Evolutionary conservation across 225 moss, liverwort and hornwort genomes (phyloP).

Genomic region (Physcomitrellopsis africana): DNA sequence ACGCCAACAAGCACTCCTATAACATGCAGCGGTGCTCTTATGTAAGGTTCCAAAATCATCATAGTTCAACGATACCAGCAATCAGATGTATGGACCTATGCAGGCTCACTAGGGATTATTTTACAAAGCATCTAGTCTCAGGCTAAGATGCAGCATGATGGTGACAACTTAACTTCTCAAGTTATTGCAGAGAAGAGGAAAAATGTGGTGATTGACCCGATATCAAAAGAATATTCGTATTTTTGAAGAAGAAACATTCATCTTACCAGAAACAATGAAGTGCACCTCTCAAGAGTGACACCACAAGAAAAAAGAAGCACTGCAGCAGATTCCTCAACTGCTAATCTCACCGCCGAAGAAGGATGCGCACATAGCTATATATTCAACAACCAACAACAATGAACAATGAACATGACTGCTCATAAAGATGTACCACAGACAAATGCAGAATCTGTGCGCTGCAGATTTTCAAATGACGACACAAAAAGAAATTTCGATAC

Average conservation of each 20-base stretch:
- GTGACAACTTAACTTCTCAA: neutral
- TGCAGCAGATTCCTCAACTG: constrained; percentile 79
- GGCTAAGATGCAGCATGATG: constrained; percentile 4
- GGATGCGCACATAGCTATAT: constrained; percentile 87
- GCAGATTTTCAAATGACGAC: neutral
- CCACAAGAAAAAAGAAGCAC: constrained; percentile 77
- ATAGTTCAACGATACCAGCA: constrained; percentile 19
- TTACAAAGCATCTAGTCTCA: constrained; percentile 3
- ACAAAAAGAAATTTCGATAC: neutral
- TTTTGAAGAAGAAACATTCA: neutral
- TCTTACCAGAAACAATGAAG: constrained; percentile 75
- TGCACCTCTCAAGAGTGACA: constrained; percentile 66
- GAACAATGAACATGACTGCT: neutral
- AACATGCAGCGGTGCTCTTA: constrained; percentile 19
- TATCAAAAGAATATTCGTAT: neutral
- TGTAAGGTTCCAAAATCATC: constrained; percentile 9
- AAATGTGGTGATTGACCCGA: neutral
- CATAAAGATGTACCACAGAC: neutral
- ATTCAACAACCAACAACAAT: constrained; percentile 29
- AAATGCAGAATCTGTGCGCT: constrained; percentile 11
- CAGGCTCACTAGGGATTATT: neutral
- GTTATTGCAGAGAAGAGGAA: neutral
- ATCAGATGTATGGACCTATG: constrained; percentile 17
- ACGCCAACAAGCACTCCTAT: constrained; percentile 94
- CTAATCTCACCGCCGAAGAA: constrained; percentile 81